Percentiles rank a stretch among this genome's conserved stretches.
These are phyloP conservation scores for Wallacemonas sp. DNA, from an alignment of 208 protist species.

Conservation along the genomic window DNA sequence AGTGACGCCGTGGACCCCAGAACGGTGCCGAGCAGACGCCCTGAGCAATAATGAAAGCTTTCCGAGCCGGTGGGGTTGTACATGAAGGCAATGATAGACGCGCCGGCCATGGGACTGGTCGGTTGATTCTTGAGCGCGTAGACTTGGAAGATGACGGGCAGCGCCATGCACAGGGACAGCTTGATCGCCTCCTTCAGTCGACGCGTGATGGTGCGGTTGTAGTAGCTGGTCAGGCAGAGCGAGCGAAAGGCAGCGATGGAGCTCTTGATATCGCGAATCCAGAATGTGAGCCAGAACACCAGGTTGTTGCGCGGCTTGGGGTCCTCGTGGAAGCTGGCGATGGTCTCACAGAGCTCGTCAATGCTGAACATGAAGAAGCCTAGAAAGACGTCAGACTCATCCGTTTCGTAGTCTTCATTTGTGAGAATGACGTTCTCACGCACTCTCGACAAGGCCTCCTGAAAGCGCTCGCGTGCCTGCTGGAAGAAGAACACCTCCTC, in stretches of 20 bases:
- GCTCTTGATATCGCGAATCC: constrained; percentile 67
- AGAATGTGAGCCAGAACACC: constrained; percentile 41
- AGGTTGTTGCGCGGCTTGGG: constrained; percentile 49
- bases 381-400: constrained; percentile 86
- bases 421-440: constrained; percentile 88
- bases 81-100: constrained; percentile 86
- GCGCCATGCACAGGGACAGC: constrained; percentile 84
- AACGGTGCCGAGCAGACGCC: constrained; percentile 85
- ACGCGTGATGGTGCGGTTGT: constrained; percentile 64
- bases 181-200: constrained; percentile 91
- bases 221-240: constrained; percentile 51
- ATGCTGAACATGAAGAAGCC: constrained; percentile 93
- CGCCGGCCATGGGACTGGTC: constrained; percentile 81
- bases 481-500: constrained; percentile 79
- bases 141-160: constrained; percentile 86
- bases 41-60: constrained; percentile 88
- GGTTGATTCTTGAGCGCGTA: constrained; percentile 75
- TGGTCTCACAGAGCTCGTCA: constrained; percentile 85
- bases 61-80: constrained; percentile 88
- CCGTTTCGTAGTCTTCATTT: constrained; percentile 91
- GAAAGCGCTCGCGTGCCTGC: constrained; percentile 77
- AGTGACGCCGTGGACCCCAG: constrained; percentile 72
- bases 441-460: constrained; percentile 78
- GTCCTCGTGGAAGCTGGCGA: constrained; percentile 68
- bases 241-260: constrained; percentile 50